Percentiles rank a stretch among this genome's conserved stretches.
phyloP scores from a whole-genome alignment of 495 filamentous ascomycete genomes.

The Neurospora sp. region DNA sequence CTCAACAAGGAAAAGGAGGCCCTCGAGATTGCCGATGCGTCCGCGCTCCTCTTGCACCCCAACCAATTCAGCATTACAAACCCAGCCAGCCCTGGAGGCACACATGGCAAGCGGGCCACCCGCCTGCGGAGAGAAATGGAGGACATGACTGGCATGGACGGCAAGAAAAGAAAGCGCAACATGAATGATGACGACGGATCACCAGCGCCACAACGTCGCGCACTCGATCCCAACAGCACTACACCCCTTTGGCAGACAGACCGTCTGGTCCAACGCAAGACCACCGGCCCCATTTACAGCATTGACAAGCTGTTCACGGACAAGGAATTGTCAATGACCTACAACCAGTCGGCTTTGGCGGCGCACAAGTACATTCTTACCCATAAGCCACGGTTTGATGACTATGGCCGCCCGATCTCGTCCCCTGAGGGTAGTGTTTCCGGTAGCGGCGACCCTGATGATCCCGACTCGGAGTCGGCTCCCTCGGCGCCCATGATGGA shows the following conservation, averaged over 20 bases:
- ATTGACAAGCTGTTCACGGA: conserved; percentile 90
- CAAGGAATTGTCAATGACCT: conserved; percentile 73
- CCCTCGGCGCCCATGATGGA: conserved; percentile 58
- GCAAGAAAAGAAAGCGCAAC: conserved; percentile 74
- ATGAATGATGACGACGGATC: conserved; percentile 65
- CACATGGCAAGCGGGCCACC: conserved; percentile 74
- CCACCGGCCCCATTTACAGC: conserved; percentile 51
- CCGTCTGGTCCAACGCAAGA: conserved; percentile 34
- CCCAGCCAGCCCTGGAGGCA: conserved; percentile 67
- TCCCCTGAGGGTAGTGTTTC: conserved; percentile 45
- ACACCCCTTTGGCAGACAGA: conserved; percentile 48
- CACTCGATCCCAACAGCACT: conserved; percentile 34
- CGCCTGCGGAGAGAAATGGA: conserved; percentile 71
- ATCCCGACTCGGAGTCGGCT: conserved; percentile 33
- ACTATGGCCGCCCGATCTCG: conserved; percentile 33
- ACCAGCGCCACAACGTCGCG: conserved; percentile 47
- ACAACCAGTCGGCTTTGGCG: conserved; percentile 60
- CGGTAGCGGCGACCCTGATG: conserved; percentile 36
- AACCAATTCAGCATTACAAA: conserved; percentile 84
- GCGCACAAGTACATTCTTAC: conserved; percentile 46
- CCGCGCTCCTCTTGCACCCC: conserved; percentile 80
- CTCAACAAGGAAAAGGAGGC: conserved; percentile 80
- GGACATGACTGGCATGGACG: conserved; percentile 56
- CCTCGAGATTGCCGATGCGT: conserved; percentile 79
- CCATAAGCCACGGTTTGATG: conserved; percentile 38